Base-by-base conservation (phyloP, 2,329 filamentous ascomycete genomes). In the Claviceps sp. region DNA sequence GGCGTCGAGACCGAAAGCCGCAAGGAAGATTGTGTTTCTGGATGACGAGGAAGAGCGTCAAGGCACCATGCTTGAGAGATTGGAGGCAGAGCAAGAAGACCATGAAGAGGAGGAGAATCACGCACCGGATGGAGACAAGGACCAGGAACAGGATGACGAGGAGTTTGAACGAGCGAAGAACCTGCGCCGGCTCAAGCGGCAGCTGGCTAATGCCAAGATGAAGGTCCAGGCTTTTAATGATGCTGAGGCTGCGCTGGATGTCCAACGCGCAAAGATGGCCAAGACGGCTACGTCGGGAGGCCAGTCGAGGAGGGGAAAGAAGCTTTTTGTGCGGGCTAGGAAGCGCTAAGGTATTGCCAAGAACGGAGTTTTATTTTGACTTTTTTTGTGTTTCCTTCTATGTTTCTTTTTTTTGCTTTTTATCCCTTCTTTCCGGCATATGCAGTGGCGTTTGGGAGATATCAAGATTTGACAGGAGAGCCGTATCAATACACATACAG, bases 281-380 rank as follows among this genome's bases (percentile, higher is more conserved):
- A 84, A 84, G 70, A 81, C 79, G 57, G 70, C 76, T 8, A 83
- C 79, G 2, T 73, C 76, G 5, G 78, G 77, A 40, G 78, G 78
- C 14, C 61, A 72, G n/a, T 82, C 76, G 30, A 80, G 79, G 62
- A 70, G 71, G 41, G 80, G 81, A 24, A 76, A 76, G 65, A 82
- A 79, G 68, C 75, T 82, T 56, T 82, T 80, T 70, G 72, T 82
- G 52, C 74, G 77, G 56, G 72, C 78, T 63, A 72, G 81, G 56
- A 84, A 84, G 71, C 72, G 78, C 61, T 82, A 70, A 22, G 9
- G 5, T 22, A 63, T 8, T 41, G 14, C 16, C 30, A 9, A 11
- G 41, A 11, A 14, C 16, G 6, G 6, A 22, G 4, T 41, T 9
- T 20, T 9, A 5, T 9, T 34, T 11, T 34, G 38, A 14, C 16